Evolutionary conservation across 2,329 filamentous ascomycete species (phyloP), one percentile per base, ranked within the genome.

Genomic region (Aureobasidium sp.): DNA sequence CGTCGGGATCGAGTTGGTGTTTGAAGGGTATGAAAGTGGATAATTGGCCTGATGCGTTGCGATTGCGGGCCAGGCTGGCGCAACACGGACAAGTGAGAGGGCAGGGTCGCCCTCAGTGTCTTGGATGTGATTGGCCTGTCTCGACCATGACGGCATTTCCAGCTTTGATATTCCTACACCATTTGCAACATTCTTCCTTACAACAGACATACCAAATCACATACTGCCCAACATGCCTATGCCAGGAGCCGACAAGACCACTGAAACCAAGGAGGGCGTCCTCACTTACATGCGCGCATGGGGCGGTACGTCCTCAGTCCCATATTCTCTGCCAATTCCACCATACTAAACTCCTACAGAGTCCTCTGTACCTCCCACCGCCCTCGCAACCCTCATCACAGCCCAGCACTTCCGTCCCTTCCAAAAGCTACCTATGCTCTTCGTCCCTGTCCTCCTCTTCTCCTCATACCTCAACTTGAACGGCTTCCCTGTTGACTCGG

Each of bases 381-480:
- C 87, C 13, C 81, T 87, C 47, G 86, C 87, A 62, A 86, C 85
- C 9, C 77, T 89, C 47, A 82, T 88, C 67, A 82, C 85, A 44
- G 84, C 85, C 12, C 84, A 88, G 68, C 83, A 88, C 75, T 77
- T 82, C 47, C 83, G 84, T n/a, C 86, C 87, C 8, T 84, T 87
- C 72, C 85, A 86, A 70, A 70, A 78, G 7, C 76, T 89, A 0
- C 86, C 86, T 4, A 85, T 89, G 81, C 73, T 86, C 65, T 88
- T 89, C 70, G 82, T 86, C 5, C 85, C 86, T 2, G 76, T 87
- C 62, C 78, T 89, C 3, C 78, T 88, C 63, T 86, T 88, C 75
- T 82, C 82, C 57, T 83, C 82, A 62, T 89, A 88, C 69, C 75
- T 88, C 48, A 88, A 88, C 70, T 69, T 88, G 34, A 79, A 80